Evolutionary conservation across 164 flowering plant species (phyloP), one percentile per base, ranked within the genome.

Genomic region (Annona squamosa): DNA sequence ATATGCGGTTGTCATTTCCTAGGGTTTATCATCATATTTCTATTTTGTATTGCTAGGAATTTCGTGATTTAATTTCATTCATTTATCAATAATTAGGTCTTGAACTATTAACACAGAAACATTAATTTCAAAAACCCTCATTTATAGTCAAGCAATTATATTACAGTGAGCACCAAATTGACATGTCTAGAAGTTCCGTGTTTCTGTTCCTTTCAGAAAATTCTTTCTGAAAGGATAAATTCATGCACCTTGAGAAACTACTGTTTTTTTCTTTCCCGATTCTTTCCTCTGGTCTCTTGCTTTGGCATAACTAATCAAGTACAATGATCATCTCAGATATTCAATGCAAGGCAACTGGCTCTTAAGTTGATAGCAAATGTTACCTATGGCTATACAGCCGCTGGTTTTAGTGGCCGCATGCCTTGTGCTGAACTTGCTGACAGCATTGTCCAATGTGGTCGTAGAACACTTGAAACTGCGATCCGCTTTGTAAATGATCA

Each of bases 331-430:
- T 42, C 47, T 7, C 89, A 92, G 98, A 90, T 96, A 84, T 89
- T 88, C 71, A 86, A 96, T 80, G 91, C 99, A 48, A 90, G 99
- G 77, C 98, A 96, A 80, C 97, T 96, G 77, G 99, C 99, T 75
- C 73, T 96, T 82, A 96, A 96, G 85, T 82, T 96, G 75, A 96
- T 96, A 82, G 85, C 98, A 73, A 96, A 96, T 83, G 99, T 96
- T 19, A 96, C 98, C 3, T 96, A 96, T 81, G 99, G 99, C 46
- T 96, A 90, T 74, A 90, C 99, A 57, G 99, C 99, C 74, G 99
- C 99, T 82, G 99, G 97, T 48, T 93, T 91, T 82, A 93, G 99
- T 84, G 99, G 99, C 63, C 98, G 98, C 57, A 96, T 96, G 99
- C 98, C 98, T 62, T 96, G 97, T 83, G 97, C 98, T 46, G 99